A percentile compares a stretch with the other conserved stretches of the same genome.
Conservation (phyloP, 495 filamentous ascomycete species). For the Lineolata rhizophorae region DNA sequence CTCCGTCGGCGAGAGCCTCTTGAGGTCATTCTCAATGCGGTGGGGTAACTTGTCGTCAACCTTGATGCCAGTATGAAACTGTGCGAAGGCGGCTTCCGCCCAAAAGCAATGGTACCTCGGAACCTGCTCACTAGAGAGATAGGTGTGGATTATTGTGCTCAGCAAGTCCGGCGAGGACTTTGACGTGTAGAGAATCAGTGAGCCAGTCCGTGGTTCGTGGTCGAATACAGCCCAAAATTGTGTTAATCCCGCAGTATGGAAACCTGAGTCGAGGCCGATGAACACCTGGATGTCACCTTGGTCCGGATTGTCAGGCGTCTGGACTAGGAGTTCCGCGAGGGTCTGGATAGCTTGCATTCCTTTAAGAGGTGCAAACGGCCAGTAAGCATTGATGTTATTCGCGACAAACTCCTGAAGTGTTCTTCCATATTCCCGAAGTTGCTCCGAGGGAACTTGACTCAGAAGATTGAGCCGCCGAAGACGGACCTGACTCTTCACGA, state of each 20-base stretch:
- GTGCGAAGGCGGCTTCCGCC: constrained; percentile 23
- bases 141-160: constrained; percentile 32
- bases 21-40: constrained; percentile 28
- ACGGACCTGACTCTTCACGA: constrained; percentile 27
- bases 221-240: constrained; percentile 36
- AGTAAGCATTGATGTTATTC: too few species aligned
- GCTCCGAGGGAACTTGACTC: constrained; percentile 17
- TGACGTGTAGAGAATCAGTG: constrained; percentile 28
- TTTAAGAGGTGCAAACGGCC: too few species aligned
- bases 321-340: constrained; percentile 5
- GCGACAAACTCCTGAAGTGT: constrained; percentile 3
- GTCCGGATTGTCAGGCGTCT: constrained; percentile 4
- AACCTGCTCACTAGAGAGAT: constrained; percentile 27
- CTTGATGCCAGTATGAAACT: too few species aligned
- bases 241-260: constrained; percentile 23
- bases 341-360: constrained; percentile 2
- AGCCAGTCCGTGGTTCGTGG: constrained; percentile 18
- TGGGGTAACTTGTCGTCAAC: constrained; percentile 23
- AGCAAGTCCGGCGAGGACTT: constrained; percentile 28
- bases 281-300: constrained; percentile 15
- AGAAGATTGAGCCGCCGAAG: constrained; percentile 25
- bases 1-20: constrained; percentile 29
- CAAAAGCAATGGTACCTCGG: constrained; percentile 29
- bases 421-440: constrained; percentile 8
- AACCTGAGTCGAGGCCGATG: constrained; percentile 31